Base-by-base conservation (phyloP, 352 stramenopile genomes). In the Phytophthora pinifolia region DNA sequence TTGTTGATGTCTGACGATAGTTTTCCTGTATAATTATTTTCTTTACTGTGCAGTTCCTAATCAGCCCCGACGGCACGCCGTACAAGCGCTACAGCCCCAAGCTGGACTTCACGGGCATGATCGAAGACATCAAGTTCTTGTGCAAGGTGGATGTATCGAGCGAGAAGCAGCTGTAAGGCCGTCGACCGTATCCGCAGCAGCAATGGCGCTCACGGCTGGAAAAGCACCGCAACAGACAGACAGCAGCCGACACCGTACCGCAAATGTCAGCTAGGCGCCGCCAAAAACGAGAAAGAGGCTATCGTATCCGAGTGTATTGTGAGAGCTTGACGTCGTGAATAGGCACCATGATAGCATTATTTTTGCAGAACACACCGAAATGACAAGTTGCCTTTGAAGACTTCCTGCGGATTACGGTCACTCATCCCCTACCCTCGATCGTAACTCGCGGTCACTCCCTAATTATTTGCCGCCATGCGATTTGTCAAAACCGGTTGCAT, bases 41-140 rank as follows among this genome's bases (percentile, higher is more conserved):
- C 31, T 35, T 20, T 4, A 0, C 4, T 50, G 22, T 27, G 22
- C 37, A 90, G 81, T 92, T 92, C 63, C 54, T 92, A 17, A 88
- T 92, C 46, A 80, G 77, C 10, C 76, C 76, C 2, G 78, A 92
- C 49, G 81, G 81, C 55, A 83, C 85, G 57, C 81, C 81, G 15
- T 89, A 75, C 74, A 85, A 83, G 53, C 81, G 81, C 64, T 92
- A 87, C 76, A 92, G 81, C 54, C 81, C 81, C 46, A 86, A 88
- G 56, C 53, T 83, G 31, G 80, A 90, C 47, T 75, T 79, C 42
- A 79, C 80, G 39, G 69, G 66, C 43, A 60, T 90, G 53, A 70
- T 72, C 46, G 78, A 88, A 35, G 80, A 91, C 63, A 78, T 88
- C 20, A 67, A 79, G 58, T 76, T 83, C 52, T 58, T 90, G 39